Evolutionary conservation across 1,139 yeast species (phyloP).

Genomic region (Kluyveromyces sp.): DNA sequence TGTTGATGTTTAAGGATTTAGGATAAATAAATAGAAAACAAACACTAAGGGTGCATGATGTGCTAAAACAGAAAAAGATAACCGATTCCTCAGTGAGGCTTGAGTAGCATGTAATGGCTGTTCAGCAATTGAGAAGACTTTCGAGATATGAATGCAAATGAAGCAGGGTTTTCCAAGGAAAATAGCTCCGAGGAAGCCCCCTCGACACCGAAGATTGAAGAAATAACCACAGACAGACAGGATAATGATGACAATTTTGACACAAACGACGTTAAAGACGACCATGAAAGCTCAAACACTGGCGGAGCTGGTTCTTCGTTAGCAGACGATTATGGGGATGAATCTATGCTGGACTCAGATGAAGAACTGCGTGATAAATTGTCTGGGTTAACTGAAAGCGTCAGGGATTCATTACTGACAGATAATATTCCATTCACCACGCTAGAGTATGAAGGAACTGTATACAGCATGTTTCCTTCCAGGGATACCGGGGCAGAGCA

Average conservation of each 20-base stretch:
- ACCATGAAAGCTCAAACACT: not conserved
- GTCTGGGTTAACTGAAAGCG: not conserved
- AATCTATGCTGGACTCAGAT: slow-evolving; percentile 2
- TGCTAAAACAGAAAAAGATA: not conserved
- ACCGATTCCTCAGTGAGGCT: no score
- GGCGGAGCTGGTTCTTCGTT: not conserved
- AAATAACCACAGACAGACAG: no score
- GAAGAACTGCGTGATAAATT: slow-evolving; percentile 4
- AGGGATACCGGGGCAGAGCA: slow-evolving; percentile 14
- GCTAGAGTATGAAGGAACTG: slow-evolving; percentile 16
- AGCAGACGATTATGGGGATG: slow-evolving; percentile 1
- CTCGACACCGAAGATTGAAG: not conserved
- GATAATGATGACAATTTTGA: no score
- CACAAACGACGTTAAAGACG: not conserved
- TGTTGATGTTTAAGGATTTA: not conserved
- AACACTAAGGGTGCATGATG: not conserved
- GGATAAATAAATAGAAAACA: not conserved
- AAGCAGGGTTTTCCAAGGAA: not conserved
- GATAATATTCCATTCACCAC: slow-evolving; percentile 15
- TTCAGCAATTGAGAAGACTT: not conserved
- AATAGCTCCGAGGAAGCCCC: not conserved
- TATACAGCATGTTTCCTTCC: slow-evolving; percentile 20
- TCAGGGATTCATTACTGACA: not conserved
- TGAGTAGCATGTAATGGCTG: no score
- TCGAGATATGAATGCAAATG: not conserved